phyloP scores from a whole-genome alignment of 768 basidiomycete species.

The Podaxis sp. region DNA sequence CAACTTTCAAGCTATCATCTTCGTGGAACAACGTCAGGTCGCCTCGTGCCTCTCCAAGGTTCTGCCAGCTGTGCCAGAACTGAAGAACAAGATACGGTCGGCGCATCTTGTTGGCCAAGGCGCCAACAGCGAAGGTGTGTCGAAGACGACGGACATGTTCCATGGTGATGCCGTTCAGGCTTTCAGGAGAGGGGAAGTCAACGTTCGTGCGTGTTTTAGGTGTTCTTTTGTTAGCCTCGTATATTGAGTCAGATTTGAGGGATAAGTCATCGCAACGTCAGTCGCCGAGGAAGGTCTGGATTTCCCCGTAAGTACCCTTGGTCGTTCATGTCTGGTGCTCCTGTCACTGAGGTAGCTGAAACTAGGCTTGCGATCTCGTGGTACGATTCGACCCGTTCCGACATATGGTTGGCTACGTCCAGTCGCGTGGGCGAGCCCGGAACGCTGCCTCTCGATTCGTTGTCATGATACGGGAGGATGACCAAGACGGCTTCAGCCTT shows the following conservation, averaged over 20 bases:
- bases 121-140: slow-evolving; percentile 34
- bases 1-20: slow-evolving; percentile 77
- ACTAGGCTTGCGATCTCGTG: slow-evolving; percentile 80
- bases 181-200: slow-evolving; percentile 63
- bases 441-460: slow-evolving; percentile 73
- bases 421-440: slow-evolving; percentile 84
- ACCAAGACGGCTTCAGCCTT: slow-evolving; percentile 46
- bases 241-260: slow-evolving; percentile 5
- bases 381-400: slow-evolving; percentile 80
- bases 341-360: slow-evolving; percentile 4
- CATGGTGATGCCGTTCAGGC: slow-evolving; percentile 57
- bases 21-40: slow-evolving; percentile 82
- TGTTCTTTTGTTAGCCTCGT: background rate
- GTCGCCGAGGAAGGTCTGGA: slow-evolving; percentile 93
- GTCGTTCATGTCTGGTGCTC: background rate
- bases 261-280: slow-evolving; percentile 70
- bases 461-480: slow-evolving; percentile 70
- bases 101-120: slow-evolving; percentile 74
- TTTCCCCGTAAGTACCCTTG: slow-evolving; percentile 56
- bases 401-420: slow-evolving; percentile 84
- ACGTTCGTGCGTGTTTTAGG: slow-evolving; percentile 52
- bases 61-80: slow-evolving; percentile 53
- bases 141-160: slow-evolving; percentile 34
- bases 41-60: slow-evolving; percentile 66
- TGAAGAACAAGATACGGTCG: slow-evolving; percentile 53